Evolutionary conservation across 2,329 filamentous ascomycete species (phyloP).

Genomic region (Trematosphaeria pertusa): DNA sequence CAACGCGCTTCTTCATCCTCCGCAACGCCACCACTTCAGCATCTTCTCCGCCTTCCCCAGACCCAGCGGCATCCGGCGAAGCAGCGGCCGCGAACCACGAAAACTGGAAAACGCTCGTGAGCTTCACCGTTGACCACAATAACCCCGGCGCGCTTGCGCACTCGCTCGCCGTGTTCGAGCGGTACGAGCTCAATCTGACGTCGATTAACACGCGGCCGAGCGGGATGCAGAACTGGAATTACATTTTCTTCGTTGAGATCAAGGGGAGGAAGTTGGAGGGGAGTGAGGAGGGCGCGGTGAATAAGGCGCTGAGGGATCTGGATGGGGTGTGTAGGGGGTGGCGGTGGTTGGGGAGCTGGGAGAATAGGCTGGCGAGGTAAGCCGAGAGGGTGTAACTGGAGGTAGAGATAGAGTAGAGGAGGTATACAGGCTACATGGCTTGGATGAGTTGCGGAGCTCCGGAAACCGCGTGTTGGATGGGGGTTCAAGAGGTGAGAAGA

Average conservation of each 20-base stretch:
- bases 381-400: no score
- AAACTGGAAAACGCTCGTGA: conserved; percentile 73
- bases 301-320: conserved; percentile 66
- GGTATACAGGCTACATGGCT: no score
- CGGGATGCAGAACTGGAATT: conserved; percentile 78
- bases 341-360: conserved; percentile 76
- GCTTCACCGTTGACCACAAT: conserved; percentile 81
- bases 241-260: conserved; percentile 95
- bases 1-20: conserved; percentile 79
- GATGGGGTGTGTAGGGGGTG: conserved; percentile 64
- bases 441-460: no score
- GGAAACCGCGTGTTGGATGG: no score
- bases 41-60: neutral
- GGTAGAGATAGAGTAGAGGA: no score
- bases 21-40: conserved; percentile 39
- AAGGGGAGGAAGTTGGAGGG: conserved; percentile 70
- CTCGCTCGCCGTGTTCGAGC: conserved; percentile 79
- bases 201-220: conserved; percentile 89
- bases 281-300: conserved; percentile 62
- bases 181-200: conserved; percentile 78
- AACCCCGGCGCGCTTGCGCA: conserved; percentile 83
- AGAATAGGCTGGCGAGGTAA: conserved; percentile 31
- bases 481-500: no score
- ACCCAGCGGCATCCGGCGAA: neutral
- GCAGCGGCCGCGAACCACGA: neutral